Evolutionary conservation across 495 filamentous ascomycete genomes (phyloP), one percentile per base, ranked within the genome.

Genomic region (Xylona heveae): DNA sequence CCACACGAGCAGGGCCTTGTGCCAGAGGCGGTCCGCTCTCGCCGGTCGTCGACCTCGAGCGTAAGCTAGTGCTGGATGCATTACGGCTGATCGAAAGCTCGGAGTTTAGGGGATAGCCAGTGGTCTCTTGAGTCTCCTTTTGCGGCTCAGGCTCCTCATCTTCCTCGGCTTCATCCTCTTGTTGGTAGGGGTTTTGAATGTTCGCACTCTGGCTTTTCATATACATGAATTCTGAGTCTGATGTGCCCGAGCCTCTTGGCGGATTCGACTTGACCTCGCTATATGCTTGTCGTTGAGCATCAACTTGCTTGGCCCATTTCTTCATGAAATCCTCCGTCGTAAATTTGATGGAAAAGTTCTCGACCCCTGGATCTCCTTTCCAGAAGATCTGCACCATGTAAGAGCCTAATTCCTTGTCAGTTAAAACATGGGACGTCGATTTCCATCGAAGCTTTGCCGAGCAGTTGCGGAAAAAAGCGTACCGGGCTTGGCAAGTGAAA

Each of bases 371-470:
- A 41, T 97, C 88, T 4, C 85, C 90, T 48, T 88, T 95, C 88
- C 88, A 97, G 59, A 81, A 95, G 29, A 97, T 95, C 48, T 95
- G 88, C 25, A 93, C 77, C 0, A 78, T 82, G 44, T 94, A 92
- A 12, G 78, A 80, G 27, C 80, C 82, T 88, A 12, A 37, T 4
- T n/a, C n/a, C n/a, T n/a, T n/a, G 21, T 20, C 36, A 35, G 12
- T 12, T 4, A 22, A 18, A 25, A 27, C 20, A 13, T 39, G 12
- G 10, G 13, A 13, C 23, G 23, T 25, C 13, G 13, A 13, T 31
- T n/a, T 19, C 17, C 10, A 9, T 19, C 14, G 22, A 31, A 10
- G 9, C 14, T 3, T 10, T 4, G 10, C 16, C 12, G 4, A 19
- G 5, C 31, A 24, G 18, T 19, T 23, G 17, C 17, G 31, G 22